Evolutionary conservation across 1,139 yeast species (phyloP), one percentile per base, ranked within the genome.

Genomic region (Nematodospora anomalae): DNA sequence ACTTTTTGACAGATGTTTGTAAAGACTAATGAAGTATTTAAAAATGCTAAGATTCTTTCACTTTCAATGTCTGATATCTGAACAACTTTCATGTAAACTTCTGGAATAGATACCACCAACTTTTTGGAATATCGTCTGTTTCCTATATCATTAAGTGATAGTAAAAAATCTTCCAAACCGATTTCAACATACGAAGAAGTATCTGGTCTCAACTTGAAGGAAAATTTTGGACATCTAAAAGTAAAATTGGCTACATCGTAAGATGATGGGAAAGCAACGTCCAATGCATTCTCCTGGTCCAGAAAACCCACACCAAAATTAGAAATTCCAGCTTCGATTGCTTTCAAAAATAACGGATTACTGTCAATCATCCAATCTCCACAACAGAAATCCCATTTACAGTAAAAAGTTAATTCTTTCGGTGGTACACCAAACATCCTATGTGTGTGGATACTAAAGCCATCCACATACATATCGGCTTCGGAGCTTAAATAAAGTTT

Each of bases 401-500:
- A 89, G 46, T 77, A 80, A 53, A 87, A 92, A 0, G 97, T 87
- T 1, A 92, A 86, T 54, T 87, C 95, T 2, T 73, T 68, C 0
- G 97, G 97, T 0, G 96, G 96, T 1, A 88, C 58, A 0, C 98
- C 97, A 67, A 89, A 88, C 80, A 89, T 79, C 52, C 97, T 72
- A 55, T 90, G 96, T 1, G 96, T 92, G 58, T 85, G 95, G 11
- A 86, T 71, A 4, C 72, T 54, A 16, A 89, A 54, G 0, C 89
- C 88, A 49, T 81, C 85, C 33, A 86, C 71, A 9, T 64, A 58
- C 10, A 86, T 48, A 24, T 78, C 53, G 6, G 51, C 42, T 4
- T 37, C 29, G 12, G 38, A 36, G 16, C 31, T 35, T 14, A 57
- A 54, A 36, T 58, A 53, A 10, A 36, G 33, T 13, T 51, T 40